These are phyloP conservation scores for Pseudocercospora crystallina DNA, from an alignment of 2,329 filamentous ascomycete species.

Conservation along the genomic window DNA sequence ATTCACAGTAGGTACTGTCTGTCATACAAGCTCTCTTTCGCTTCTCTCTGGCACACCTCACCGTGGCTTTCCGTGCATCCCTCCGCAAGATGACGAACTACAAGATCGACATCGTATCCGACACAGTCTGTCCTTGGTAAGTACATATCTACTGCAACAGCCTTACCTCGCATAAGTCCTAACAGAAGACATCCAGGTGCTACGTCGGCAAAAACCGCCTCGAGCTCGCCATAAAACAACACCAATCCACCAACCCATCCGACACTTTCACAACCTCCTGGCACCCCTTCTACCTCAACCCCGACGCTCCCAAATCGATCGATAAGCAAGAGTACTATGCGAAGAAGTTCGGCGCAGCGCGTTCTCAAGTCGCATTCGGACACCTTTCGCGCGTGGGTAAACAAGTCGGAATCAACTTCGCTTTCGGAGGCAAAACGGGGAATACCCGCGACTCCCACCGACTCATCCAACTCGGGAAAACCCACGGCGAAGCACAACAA, in stretches of 20 bases:
- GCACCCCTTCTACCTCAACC: constrained; percentile 80
- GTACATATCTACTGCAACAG: not conserved
- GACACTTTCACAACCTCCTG: constrained; percentile 74
- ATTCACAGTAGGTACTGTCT: too few relatives aligned
- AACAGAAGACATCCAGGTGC: constrained; percentile 43
- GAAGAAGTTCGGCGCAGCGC: constrained; percentile 63
- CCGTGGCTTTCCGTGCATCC: constrained; percentile 27
- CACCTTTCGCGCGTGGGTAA: constrained; percentile 60
- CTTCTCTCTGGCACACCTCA: not conserved
- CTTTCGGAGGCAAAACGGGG: constrained; percentile 68
- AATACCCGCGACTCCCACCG: constrained; percentile 79
- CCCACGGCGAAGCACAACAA: constrained; percentile 55
- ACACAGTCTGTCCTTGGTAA: constrained; percentile 68
- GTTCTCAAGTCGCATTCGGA: constrained; percentile 57
- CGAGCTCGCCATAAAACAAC: constrained; percentile 66
- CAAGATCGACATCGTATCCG: constrained; percentile 73
- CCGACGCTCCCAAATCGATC: constrained; percentile 55
- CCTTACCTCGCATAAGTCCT: not conserved
- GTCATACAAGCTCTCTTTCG: too few relatives aligned
- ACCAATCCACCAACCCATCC: constrained; percentile 54
- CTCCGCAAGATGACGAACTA: constrained; percentile 65
- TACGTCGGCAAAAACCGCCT: constrained; percentile 79
- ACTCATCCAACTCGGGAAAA: constrained; percentile 67
- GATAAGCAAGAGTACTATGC: constrained; percentile 60
- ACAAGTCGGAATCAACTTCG: constrained; percentile 70